phyloP scores from a whole-genome alignment of 192 early-diverging fungal genomes.

The Dimargaris verticillata region DNA sequence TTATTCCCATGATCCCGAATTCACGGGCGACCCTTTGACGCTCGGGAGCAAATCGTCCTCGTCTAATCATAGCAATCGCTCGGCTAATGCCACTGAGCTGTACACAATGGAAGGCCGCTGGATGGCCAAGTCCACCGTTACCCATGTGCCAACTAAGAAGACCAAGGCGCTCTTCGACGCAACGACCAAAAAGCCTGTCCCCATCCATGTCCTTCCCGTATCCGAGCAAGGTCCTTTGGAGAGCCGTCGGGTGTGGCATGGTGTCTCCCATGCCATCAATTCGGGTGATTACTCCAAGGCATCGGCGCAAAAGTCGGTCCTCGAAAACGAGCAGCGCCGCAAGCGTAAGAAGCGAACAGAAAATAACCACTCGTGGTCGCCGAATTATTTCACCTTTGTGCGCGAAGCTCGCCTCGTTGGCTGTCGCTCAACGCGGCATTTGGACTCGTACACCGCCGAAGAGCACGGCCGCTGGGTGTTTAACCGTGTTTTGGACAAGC shows the following conservation, averaged over 20 bases:
- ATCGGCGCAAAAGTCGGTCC: slow-evolving; percentile 47
- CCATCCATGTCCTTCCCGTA: slow-evolving; percentile 37
- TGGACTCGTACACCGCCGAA: background rate
- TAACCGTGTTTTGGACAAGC: background rate
- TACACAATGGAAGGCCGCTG: slow-evolving; percentile 44
- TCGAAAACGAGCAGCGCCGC: slow-evolving; percentile 48
- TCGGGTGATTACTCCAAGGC: slow-evolving; percentile 49
- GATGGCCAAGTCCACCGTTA: slow-evolving; percentile 43
- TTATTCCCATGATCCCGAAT: too few relatives aligned
- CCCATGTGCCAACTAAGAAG: slow-evolving; percentile 29
- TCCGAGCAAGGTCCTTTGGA: slow-evolving; percentile 42
- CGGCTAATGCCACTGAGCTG: too few relatives aligned
- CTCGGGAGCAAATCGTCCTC: too few relatives aligned
- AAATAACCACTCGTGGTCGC: slow-evolving; percentile 33
- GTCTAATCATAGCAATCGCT: too few relatives aligned
- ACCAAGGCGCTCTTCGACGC: slow-evolving; percentile 43
- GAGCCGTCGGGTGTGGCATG: slow-evolving; percentile 50
- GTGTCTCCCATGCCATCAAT: slow-evolving; percentile 46
- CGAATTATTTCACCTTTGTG: slow-evolving; percentile 28
- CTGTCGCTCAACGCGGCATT: background rate
- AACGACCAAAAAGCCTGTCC: slow-evolving; percentile 26
- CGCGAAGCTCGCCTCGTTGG: slow-evolving; percentile 14
- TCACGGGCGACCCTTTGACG: too few relatives aligned
- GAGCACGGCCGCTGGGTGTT: slow-evolving; percentile 3
- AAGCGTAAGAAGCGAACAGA: slow-evolving; percentile 42